Evolutionary conservation across 2,329 filamentous ascomycete genomes (phyloP), one percentile per base, ranked within the genome.

Genomic region (Escovopsis sp.): DNA sequence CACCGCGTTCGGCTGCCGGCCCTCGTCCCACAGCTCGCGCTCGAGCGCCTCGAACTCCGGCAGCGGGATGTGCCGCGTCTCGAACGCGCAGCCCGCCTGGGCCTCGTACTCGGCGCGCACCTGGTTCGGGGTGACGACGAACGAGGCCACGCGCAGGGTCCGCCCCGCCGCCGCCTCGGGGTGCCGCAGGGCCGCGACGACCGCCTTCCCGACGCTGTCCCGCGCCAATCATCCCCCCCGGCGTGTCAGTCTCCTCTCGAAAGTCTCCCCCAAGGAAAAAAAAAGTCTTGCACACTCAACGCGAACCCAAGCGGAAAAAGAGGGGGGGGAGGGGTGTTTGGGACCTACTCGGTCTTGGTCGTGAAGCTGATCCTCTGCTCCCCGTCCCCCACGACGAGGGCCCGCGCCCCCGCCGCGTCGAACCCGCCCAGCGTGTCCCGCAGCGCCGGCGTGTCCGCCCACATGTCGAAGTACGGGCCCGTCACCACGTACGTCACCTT

Each of bases 401-500:
- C 81, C 43, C 64, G 71, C 52, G n/a, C 71, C 77, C 2, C 53
- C 62, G 45, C 63, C 59, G 1, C 62, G 51, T 84, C 70, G 50
- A 75, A 86, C 0, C 70, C 70, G 2, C 81, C 80, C 1, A 45
- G 20, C 15, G 15, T 14, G 7, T 39, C 25, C 10, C n/a, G 16
- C 12, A 25, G 4, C 24, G 20, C 13, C 7, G 15, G 35, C 24
- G 15, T 27, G 16, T 37, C 30, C 25, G 39, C 40, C 43, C 43
- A 83, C 53, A 80, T 66, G 46, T 82, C 79, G 27, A 72, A 70
- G 48, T 80, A 84, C 0, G 80, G 80, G 0, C 80, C 80, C 0
- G 79, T 83, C 5, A 84, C 80, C 0, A 84, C 61, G 53, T 79
- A 84, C 0, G 80, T 82, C 43, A 79, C 68, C 39, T 74, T 66